Conservation (phyloP, 306 rosid genomes). For the Myrica gale region DNA sequence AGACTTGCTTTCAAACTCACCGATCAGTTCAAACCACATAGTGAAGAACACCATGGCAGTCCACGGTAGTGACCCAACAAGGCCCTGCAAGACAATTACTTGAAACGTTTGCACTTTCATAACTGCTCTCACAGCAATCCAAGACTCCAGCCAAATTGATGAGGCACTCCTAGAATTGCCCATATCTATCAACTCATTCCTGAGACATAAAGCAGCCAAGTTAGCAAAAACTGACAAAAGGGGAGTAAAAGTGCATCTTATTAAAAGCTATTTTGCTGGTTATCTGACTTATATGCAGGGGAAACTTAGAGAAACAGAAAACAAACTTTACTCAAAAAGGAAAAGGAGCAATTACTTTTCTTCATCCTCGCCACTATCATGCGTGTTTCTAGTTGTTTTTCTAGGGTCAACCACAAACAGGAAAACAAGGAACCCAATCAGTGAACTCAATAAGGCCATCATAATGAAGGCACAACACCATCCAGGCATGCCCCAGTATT, state of each 20-base stretch:
- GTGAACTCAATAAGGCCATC: slow-evolving; percentile 77
- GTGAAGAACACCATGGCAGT: slow-evolving; percentile 99
- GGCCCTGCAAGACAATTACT: slow-evolving; percentile 86
- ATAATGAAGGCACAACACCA: slow-evolving; percentile 84
- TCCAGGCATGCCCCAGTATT: slow-evolving; percentile 68
- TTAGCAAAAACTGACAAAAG: slow-evolving; percentile 25
- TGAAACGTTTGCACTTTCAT: slow-evolving; percentile 79
- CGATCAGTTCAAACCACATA: slow-evolving; percentile 96
- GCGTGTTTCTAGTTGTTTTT: slow-evolving; percentile 29
- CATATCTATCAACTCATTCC: slow-evolving; percentile 47
- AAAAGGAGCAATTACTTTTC: slow-evolving; percentile 45
- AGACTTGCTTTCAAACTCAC: slow-evolving; percentile 41
- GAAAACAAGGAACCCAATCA: slow-evolving; percentile 74
- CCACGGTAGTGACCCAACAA: slow-evolving; percentile 96
- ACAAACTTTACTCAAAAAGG: not conserved
- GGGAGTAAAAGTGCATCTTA: slow-evolving; percentile 2
- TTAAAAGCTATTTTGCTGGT: not conserved
- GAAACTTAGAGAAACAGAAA: not conserved
- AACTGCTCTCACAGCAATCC: slow-evolving; percentile 77
- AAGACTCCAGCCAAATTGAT: slow-evolving; percentile 75
- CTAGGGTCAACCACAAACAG: slow-evolving; percentile 74
- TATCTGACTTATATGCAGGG: not conserved
- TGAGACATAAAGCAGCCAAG: slow-evolving; percentile 29
- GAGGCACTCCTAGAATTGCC: slow-evolving; percentile 44
- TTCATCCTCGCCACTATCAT: slow-evolving; percentile 32